Base-by-base conservation (phyloP, 2,329 filamentous ascomycete species). In the Diplodia mutila region DNA sequence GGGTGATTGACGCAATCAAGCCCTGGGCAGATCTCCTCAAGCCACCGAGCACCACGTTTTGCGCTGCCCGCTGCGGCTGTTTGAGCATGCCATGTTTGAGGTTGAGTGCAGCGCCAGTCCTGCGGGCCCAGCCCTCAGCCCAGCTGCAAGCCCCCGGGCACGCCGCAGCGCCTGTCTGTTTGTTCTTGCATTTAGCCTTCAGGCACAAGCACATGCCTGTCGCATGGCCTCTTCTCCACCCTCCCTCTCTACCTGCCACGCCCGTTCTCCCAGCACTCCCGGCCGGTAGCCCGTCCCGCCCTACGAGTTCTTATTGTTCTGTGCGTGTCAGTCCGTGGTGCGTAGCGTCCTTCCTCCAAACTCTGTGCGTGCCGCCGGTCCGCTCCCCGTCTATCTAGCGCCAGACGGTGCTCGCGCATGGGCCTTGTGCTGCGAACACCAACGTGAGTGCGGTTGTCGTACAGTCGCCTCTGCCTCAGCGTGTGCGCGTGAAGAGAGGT, bases 401-500 rank as follows among this genome's bases (percentile, higher is more conserved):
- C 8, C 16, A 49, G 39, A 25, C 61, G 42, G 46, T 42, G 55
- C 27, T 46, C 11, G n/a, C 25, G 25, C 25, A 25, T 21, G 37
- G 53, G 12, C 23, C 39, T 39, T 59, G 12, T 25, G 27, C 14
- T 39, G 42, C 18, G 3, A 42, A 21, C 21, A 46, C 42, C 42
- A 49, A 42, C 39, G 39, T 32, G 21, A 48, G 27, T 46, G 57
- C 11, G 32, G 5, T 51, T 46, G 23, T n/a, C 11, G n/a, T 11
- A 25, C n/a, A 51, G 48, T 25, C 48, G 48, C 7, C 25, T 16
- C 12, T 6, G 23, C 27, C 9, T 78, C 75, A 78, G 54, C 74
- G 73, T 66, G 77, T 72, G 69, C 76, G 76, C 27, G 76, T 79
- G 49, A 97, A 81, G 84, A 91, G 94, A 11, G 66, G 66, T 16